Conservation (phyloP, 805 yeast species). For the Grigorovia transvaalensis region DNA sequence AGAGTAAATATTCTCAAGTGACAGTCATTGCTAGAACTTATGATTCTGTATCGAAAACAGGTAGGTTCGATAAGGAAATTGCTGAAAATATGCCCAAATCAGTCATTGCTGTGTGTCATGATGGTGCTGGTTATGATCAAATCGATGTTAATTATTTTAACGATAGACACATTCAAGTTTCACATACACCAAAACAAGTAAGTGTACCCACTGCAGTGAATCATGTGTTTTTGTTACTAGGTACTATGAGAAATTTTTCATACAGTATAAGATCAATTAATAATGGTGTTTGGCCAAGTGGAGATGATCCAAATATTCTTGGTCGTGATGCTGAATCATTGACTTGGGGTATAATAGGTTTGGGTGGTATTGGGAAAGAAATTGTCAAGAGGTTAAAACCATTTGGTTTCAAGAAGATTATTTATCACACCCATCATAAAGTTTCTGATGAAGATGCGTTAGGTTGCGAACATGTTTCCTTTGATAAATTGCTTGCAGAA, state of each 20-base stretch:
- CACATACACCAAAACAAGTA: slow-evolving; percentile 57
- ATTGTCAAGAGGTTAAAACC: slow-evolving; percentile 62
- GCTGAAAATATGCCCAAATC: slow-evolving; percentile 43
- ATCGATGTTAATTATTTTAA: slow-evolving; percentile 46
- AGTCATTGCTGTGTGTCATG: slow-evolving; percentile 44
- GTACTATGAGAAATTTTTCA: slow-evolving; percentile 60
- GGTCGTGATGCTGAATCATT: slow-evolving; percentile 74
- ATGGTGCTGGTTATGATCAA: slow-evolving; percentile 75
- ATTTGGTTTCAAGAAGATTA: slow-evolving; percentile 61
- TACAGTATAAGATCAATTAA: slow-evolving; percentile 43
- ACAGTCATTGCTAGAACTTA: slow-evolving; percentile 43
- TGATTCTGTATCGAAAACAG: slow-evolving; percentile 41
- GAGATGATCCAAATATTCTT: slow-evolving; percentile 47
- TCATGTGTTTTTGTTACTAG: slow-evolving; percentile 50
- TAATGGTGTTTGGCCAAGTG: slow-evolving; percentile 51
- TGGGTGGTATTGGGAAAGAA: slow-evolving; percentile 87
- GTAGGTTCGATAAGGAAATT: slow-evolving; percentile 56
- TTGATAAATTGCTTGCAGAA: slow-evolving; percentile 53
- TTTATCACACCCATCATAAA: slow-evolving; percentile 61
- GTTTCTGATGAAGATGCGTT: slow-evolving; percentile 52
- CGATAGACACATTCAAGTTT: slow-evolving; percentile 46
- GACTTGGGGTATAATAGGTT: slow-evolving; percentile 69
- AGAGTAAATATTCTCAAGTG: slow-evolving; percentile 24
- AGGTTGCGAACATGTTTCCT: slow-evolving; percentile 59
- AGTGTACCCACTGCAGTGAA: slow-evolving; percentile 66